phyloP scores from a whole-genome alignment of 176 grass and related monocot genomes.

The Themeda triandra region DNA sequence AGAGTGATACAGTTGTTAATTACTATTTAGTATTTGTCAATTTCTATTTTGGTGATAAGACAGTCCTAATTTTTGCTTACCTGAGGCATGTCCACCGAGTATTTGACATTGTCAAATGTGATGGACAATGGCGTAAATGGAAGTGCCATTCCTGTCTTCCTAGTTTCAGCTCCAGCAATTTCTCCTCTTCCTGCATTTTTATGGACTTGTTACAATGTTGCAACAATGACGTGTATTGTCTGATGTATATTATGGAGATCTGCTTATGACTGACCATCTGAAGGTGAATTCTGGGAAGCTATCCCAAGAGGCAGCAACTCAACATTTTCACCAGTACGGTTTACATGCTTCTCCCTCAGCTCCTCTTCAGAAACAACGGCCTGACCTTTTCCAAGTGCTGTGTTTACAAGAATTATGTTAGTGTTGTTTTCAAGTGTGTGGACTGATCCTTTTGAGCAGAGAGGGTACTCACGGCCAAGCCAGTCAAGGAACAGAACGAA shows the following conservation, averaged over 20 bases:
- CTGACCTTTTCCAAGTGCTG: constrained; percentile 79
- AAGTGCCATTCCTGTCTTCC: constrained; percentile 84
- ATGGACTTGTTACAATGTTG: constrained; percentile 18
- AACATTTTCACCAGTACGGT: constrained; percentile 68
- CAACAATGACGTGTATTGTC: background rate
- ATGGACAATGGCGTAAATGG: constrained; percentile 79
- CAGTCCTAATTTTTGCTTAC: constrained; percentile 32
- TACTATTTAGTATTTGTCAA: background rate
- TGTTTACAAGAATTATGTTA: constrained; percentile 29
- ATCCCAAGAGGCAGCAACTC: constrained; percentile 38
- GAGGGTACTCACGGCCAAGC: constrained; percentile 80
- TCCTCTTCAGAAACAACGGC: constrained; percentile 82
- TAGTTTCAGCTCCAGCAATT: constrained; percentile 39
- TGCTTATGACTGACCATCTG: constrained; percentile 30
- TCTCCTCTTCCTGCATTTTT: constrained; percentile 60
- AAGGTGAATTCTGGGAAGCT: constrained; percentile 30
- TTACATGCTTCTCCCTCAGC: constrained; percentile 71
- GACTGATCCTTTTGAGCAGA: background rate
- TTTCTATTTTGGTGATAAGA: background rate
- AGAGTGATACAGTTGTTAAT: constrained; percentile 15
- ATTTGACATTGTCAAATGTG: constrained; percentile 73
- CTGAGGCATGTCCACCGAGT: constrained; percentile 94
- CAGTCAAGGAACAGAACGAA: constrained; percentile 84
- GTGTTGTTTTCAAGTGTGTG: background rate
- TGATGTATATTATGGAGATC: background rate